These are phyloP conservation scores for Lentinula edodes DNA, from an alignment of 768 basidiomycete genomes.

Conservation along the genomic window DNA sequence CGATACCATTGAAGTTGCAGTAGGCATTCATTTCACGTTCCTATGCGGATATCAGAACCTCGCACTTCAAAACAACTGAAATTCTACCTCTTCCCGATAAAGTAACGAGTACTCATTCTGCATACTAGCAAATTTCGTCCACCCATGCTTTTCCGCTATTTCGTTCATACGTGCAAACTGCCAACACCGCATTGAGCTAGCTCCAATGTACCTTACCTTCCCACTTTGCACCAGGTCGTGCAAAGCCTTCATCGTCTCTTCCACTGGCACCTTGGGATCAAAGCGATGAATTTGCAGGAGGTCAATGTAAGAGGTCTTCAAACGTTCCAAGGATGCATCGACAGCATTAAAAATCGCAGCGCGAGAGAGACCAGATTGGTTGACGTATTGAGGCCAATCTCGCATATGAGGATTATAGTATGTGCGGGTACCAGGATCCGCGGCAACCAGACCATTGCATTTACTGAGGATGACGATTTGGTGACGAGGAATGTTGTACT, in stretches of 20 bases:
- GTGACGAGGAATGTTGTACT: slow-evolving; percentile 21
- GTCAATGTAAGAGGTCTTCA: slow-evolving; percentile 17
- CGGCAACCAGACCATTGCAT: slow-evolving; percentile 12
- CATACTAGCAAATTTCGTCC: slow-evolving; percentile 46
- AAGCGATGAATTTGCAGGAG: slow-evolving; percentile 34
- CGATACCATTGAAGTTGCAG: slow-evolving; percentile 17
- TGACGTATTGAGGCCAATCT: slow-evolving; percentile 13
- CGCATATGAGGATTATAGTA: not conserved
- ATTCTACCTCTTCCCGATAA: slow-evolving; percentile 36
- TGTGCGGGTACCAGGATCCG: not conserved
- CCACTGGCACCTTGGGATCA: slow-evolving; percentile 21
- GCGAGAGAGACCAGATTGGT: slow-evolving; percentile 18
- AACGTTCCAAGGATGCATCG: slow-evolving; percentile 12
- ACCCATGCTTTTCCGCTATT: slow-evolving; percentile 29
- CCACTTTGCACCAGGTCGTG: slow-evolving; percentile 34
- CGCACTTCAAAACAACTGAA: no score
- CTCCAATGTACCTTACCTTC: slow-evolving; percentile 30
- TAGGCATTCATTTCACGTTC: slow-evolving; percentile 32
- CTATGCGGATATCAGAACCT: slow-evolving; percentile 11
- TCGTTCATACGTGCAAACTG: slow-evolving; percentile 33
- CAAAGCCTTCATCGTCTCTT: slow-evolving; percentile 36
- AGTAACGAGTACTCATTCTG: slow-evolving; percentile 42
- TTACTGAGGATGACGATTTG: slow-evolving; percentile 14
- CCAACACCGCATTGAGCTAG: slow-evolving; percentile 30
- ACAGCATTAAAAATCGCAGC: slow-evolving; percentile 17